Percentiles rank a stretch among this genome's conserved stretches.
Conservation (phyloP, 495 filamentous ascomycete genomes). For the Daldinia bambusicola region DNA sequence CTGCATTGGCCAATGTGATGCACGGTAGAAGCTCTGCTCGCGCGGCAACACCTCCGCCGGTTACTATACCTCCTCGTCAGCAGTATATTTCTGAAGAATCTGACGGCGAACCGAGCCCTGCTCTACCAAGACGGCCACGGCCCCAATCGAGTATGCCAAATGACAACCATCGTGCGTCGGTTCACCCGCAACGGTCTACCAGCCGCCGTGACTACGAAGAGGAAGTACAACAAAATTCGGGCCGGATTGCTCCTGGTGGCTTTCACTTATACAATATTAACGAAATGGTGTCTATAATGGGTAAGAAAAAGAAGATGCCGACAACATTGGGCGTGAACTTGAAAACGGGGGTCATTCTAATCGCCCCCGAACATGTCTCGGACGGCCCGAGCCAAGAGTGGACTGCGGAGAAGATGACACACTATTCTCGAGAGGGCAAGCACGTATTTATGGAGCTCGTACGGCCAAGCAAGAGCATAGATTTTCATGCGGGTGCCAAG, state of each 20-base stretch:
- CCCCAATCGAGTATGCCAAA: conserved; percentile 67
- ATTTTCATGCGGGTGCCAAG: conserved; percentile 97
- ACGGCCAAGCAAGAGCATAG: conserved; percentile 87
- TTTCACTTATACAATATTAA: conserved; percentile 96
- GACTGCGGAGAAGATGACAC: conserved; percentile 89
- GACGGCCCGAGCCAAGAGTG: conserved; percentile 90
- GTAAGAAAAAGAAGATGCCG: conserved; percentile 96
- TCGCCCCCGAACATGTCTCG: conserved; percentile 81
- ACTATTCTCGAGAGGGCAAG: conserved; percentile 97
- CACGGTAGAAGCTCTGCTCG: conserved; percentile 47
- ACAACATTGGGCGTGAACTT: conserved; percentile 92
- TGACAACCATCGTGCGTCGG: conserved; percentile 59
- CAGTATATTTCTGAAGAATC: conserved; percentile 70
- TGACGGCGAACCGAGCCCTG: conserved; percentile 70
- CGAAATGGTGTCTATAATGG: conserved; percentile 94
- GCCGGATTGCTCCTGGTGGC: conserved; percentile 67
- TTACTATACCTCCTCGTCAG: conserved; percentile 52
- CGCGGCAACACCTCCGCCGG: conserved; percentile 39
- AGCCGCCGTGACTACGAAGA: conserved; percentile 43
- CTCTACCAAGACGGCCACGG: conserved; percentile 74
- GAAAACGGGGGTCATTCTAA: conserved; percentile 86
- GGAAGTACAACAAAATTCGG: conserved; percentile 52
- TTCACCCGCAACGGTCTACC: conserved; percentile 42
- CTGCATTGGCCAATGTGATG: conserved; percentile 51
- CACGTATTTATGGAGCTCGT: conserved; percentile 96